Percentiles rank a stretch among this genome's conserved stretches.
phyloP scores from a whole-genome alignment of 306 rosid species.

The Prunus padus region DNA sequence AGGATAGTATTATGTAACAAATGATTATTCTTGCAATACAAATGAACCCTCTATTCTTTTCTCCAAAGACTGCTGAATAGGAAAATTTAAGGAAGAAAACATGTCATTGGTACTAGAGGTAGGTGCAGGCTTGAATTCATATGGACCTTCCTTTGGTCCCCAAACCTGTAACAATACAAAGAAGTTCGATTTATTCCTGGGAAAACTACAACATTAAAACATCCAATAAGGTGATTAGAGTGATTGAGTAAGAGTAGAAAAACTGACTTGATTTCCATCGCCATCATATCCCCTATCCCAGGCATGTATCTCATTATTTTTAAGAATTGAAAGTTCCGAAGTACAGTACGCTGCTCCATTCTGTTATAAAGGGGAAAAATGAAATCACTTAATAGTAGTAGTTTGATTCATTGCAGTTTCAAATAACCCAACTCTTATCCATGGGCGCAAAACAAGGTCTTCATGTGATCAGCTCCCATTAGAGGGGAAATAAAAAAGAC shows the following conservation, averaged over 20 bases:
- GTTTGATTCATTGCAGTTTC: background rate
- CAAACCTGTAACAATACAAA: conserved; percentile 58
- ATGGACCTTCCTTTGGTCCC: conserved; percentile 91
- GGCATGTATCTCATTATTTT: conserved; percentile 84
- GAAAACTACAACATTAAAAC: conserved; percentile 2
- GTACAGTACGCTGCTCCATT: conserved; percentile 86
- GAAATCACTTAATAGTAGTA: background rate
- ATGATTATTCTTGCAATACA: conserved; percentile 61
- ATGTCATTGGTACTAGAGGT: conserved; percentile 58
- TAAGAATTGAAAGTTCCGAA: conserved; percentile 76
- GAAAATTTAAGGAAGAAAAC: conserved; percentile 58
- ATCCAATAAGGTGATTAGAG: conserved; percentile 12
- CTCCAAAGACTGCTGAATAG: conserved; percentile 57
- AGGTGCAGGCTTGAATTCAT: conserved; percentile 80
- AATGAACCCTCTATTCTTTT: conserved; percentile 92
- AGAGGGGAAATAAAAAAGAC: conserved; percentile 7
- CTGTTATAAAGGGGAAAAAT: conserved; percentile 38
- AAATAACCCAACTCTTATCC: background rate
- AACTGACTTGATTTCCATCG: conserved; percentile 80
- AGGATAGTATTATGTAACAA: conserved; percentile 17
- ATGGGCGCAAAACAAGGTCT: background rate
- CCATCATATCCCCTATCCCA: conserved; percentile 95
- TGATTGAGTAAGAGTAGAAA: conserved; percentile 2
- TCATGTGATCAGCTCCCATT: background rate
- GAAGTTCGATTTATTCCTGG: conserved; percentile 1